phyloP scores from a whole-genome alignment of 176 grass and related monocot species.

The Melocanna baccifera region DNA sequence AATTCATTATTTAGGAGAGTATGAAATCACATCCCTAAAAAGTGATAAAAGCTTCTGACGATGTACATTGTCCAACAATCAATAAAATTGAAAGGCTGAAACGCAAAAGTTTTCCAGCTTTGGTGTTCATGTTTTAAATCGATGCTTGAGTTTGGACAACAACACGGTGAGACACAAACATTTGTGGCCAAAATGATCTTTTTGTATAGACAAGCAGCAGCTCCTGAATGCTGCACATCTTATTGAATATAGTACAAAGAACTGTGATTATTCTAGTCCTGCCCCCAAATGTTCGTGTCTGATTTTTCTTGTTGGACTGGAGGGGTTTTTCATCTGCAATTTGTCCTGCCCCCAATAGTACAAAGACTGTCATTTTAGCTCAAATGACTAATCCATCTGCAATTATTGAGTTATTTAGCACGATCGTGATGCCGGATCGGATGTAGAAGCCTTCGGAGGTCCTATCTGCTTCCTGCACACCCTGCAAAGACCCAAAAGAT shows the following conservation, averaged over 20 bases:
- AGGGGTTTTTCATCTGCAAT: not conserved
- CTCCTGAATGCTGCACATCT: slow-evolving; percentile 14
- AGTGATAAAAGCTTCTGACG: not conserved
- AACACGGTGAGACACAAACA: not conserved
- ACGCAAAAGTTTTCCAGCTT: not conserved
- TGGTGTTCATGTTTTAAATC: not conserved
- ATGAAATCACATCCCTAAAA: no score
- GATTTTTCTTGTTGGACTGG: not conserved
- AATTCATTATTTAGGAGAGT: no score
- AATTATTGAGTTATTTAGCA: slow-evolving; percentile 82
- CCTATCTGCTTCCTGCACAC: slow-evolving; percentile 73
- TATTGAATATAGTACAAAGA: slow-evolving; percentile 36
- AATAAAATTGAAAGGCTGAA: not conserved
- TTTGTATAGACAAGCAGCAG: slow-evolving; percentile 4
- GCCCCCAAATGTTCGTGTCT: not conserved
- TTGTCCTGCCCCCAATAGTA: no score
- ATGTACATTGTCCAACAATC: not conserved
- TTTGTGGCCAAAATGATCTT: slow-evolving; percentile 4
- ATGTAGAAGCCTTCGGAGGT: slow-evolving; percentile 89
- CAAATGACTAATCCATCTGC: slow-evolving; percentile 63
- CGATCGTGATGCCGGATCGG: slow-evolving; percentile 72
- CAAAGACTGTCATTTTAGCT: no score
- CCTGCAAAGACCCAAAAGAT: slow-evolving; percentile 42
- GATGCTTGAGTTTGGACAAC: not conserved
- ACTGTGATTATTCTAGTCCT: slow-evolving; percentile 13